Conservation (phyloP, 192 early-diverging fungal species). For the Coemansia sp. region DNA sequence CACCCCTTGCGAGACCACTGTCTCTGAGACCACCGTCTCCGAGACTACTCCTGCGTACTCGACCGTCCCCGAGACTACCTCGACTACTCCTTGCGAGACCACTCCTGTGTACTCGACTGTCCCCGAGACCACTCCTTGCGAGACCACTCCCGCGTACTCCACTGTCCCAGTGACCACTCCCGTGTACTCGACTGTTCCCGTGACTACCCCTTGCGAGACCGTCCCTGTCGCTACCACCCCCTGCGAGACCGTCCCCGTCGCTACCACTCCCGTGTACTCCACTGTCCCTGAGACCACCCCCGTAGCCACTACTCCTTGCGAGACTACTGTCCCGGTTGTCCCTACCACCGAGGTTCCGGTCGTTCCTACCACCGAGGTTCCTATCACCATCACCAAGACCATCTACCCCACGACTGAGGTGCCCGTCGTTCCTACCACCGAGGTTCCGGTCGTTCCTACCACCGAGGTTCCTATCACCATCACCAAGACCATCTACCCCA, state of each 20-base stretch:
- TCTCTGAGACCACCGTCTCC: conserved; percentile 1
- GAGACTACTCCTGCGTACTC: not conserved
- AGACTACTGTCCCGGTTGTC: not conserved
- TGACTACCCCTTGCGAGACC: conserved; percentile 15
- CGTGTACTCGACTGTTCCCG: not conserved
- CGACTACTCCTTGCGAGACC: conserved; percentile 3
- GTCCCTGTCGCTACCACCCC: not conserved
- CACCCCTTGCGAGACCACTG: not conserved
- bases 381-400: not conserved
- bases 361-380: not conserved
- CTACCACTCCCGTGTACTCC: not conserved
- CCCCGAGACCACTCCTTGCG: not conserved
- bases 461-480: not conserved
- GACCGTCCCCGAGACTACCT: not conserved
- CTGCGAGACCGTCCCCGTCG: conserved; percentile 1
- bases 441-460: not conserved
- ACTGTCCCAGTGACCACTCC: not conserved
- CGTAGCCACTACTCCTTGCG: not conserved
- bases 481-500: too few species aligned
- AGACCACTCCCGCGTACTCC: not conserved
- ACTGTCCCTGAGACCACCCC: conserved; percentile 11
- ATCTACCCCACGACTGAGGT: not conserved
- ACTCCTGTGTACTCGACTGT: not conserved
- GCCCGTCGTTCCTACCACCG: not conserved
- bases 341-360: not conserved